These are phyloP conservation scores for Westerdykella ornata DNA, from an alignment of 2,329 filamentous ascomycete species.

Conservation along the genomic window DNA sequence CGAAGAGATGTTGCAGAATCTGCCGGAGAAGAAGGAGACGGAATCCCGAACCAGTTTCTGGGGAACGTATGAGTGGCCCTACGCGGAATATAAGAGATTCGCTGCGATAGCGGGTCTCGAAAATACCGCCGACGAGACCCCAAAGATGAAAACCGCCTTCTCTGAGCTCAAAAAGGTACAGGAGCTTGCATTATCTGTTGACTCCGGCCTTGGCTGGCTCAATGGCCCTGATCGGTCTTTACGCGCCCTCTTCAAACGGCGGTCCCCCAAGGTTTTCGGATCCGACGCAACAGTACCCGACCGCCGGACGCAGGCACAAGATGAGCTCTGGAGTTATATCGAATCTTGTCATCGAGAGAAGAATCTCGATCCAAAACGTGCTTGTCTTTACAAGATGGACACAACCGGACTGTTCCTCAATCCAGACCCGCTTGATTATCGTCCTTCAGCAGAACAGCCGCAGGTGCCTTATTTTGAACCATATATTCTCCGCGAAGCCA, in stretches of 20 bases:
- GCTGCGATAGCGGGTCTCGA: constrained; percentile 55
- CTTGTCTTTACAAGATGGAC: constrained; percentile 26
- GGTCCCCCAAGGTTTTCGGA: constrained; percentile 44
- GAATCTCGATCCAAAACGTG: constrained; percentile 20
- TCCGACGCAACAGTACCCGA: constrained; percentile 35
- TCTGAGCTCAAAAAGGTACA: constrained; percentile 49
- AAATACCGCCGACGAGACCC: constrained; percentile 56
- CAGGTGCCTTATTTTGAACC: constrained; percentile 27
- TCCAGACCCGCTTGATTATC: background rate
- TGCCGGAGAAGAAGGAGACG: constrained; percentile 52
- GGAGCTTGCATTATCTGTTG: constrained; percentile 61
- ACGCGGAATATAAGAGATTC: constrained; percentile 53
- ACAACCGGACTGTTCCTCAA: constrained; percentile 8
- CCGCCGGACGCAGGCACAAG: constrained; percentile 30
- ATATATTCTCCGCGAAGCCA: constrained; percentile 22
- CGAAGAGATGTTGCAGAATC: constrained; percentile 45
- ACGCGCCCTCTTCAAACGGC: constrained; percentile 43
- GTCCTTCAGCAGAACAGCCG: constrained; percentile 11
- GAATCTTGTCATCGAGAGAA: constrained; percentile 15
- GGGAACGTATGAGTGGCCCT: constrained; percentile 61
- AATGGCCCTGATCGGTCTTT: constrained; percentile 54
- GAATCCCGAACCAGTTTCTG: constrained; percentile 54
- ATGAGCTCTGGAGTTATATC: constrained; percentile 33
- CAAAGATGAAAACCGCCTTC: constrained; percentile 56
- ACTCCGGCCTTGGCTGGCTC: constrained; percentile 62